A percentile compares a stretch with the other conserved stretches of the same genome.
These are phyloP conservation scores for Leccinum boreale DNA, from an alignment of 768 basidiomycete genomes.

Conservation along the genomic window DNA sequence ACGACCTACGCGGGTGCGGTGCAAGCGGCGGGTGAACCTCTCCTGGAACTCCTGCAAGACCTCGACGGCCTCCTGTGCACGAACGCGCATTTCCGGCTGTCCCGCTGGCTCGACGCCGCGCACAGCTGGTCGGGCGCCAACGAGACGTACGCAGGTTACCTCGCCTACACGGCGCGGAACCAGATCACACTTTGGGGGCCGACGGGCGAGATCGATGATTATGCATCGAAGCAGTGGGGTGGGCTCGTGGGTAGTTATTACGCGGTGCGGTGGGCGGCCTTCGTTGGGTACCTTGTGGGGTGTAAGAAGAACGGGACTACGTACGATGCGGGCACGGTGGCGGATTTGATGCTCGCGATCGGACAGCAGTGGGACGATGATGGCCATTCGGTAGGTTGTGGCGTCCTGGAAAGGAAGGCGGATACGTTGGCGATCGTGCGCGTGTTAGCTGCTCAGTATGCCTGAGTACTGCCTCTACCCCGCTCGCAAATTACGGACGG, in stretches of 20 bases:
- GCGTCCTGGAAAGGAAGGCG: neutral
- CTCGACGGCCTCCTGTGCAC: slow-evolving; percentile 35
- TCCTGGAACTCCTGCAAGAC: slow-evolving; percentile 31
- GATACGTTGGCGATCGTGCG: neutral
- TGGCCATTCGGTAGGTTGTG: neutral
- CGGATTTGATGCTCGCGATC: slow-evolving; percentile 29
- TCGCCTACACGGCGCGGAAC: slow-evolving; percentile 39
- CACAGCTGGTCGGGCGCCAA: slow-evolving; percentile 28
- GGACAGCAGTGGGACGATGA: slow-evolving; percentile 29
- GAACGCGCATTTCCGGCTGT: slow-evolving; percentile 32
- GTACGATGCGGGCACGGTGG: slow-evolving; percentile 29
- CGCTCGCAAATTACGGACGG: too few relatives aligned
- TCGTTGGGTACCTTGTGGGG: slow-evolving; percentile 31
- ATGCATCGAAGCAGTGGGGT: slow-evolving; percentile 43
- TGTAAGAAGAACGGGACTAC: slow-evolving; percentile 26
- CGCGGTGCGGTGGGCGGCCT: slow-evolving; percentile 33
- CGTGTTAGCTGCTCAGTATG: neutral
- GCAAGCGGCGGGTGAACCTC: slow-evolving; percentile 21
- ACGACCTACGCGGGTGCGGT: slow-evolving; percentile 20
- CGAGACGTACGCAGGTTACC: slow-evolving; percentile 31
- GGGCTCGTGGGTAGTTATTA: slow-evolving; percentile 40
- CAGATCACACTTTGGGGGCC: slow-evolving; percentile 45
- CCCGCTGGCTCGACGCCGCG: slow-evolving; percentile 36
- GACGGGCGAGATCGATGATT: slow-evolving; percentile 39
- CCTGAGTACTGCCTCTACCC: neutral